These are phyloP conservation scores for Fusarium kyushuense DNA, from an alignment of 2,329 filamentous ascomycete genomes.

Conservation along the genomic window DNA sequence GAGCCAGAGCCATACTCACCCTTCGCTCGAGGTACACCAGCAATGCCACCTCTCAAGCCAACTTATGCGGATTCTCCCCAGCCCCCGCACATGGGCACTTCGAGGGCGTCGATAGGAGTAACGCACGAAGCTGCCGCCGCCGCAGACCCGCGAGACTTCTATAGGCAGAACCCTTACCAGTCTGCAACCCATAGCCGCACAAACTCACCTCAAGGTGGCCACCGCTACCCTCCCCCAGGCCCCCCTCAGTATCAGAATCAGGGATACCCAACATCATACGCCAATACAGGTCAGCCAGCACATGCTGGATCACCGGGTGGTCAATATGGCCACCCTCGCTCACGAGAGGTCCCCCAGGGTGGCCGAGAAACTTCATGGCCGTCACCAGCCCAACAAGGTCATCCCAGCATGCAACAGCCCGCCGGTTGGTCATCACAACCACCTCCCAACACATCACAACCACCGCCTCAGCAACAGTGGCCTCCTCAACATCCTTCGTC, in stretches of 20 bases:
- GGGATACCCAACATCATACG: constrained; percentile 59
- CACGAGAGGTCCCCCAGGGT: constrained; percentile 57
- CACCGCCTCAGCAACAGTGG: constrained; percentile 52
- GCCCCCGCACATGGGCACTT: constrained; percentile 59
- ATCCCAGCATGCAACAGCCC: constrained; percentile 44
- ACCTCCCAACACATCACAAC: constrained; percentile 51
- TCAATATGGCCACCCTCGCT: constrained; percentile 63
- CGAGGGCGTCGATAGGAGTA: constrained; percentile 60
- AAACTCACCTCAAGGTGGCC: constrained; percentile 61
- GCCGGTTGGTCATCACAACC: constrained; percentile 50
- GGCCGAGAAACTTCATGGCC: constrained; percentile 56
- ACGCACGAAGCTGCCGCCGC: constrained; percentile 49
- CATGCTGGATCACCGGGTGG: constrained; percentile 66
- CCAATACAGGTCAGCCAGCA: constrained; percentile 51
- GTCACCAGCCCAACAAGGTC: constrained; percentile 41
- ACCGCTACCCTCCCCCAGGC: constrained; percentile 60
- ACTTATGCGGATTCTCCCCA: constrained; percentile 64
- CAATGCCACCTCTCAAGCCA: constrained; percentile 68
- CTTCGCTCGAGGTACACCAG: constrained; percentile 58
- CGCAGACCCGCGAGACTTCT: constrained; percentile 58
- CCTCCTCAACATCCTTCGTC: constrained; percentile 49
- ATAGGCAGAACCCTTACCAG: constrained; percentile 55
- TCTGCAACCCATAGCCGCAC: constrained; percentile 53
- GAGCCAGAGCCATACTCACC: constrained; percentile 63
- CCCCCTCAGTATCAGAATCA: constrained; percentile 60